A percentile compares a stretch with the other conserved stretches of the same genome.
Evolutionary conservation across 805 yeast genomes (phyloP).

Genomic region (Lachancea lanzarotensis): DNA sequence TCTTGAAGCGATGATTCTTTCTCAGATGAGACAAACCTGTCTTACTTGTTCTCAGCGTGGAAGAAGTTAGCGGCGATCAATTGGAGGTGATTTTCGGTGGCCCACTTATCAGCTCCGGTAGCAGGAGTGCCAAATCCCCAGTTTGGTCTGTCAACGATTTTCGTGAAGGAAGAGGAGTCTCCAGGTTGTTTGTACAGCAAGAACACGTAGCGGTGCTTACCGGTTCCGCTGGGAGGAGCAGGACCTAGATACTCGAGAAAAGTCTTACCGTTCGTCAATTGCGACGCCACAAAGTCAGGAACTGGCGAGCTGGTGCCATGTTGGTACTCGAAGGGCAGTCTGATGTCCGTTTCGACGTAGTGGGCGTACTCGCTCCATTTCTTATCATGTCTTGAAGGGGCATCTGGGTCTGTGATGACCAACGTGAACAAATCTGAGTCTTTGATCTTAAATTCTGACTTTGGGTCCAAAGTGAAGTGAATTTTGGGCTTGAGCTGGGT

Average conservation of each 20-base stretch:
- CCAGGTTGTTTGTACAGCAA: constrained; percentile 60
- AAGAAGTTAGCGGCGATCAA: constrained; percentile 78
- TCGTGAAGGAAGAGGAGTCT: constrained; percentile 13
- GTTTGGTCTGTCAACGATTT: constrained; percentile 26
- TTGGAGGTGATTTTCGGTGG: constrained; percentile 51
- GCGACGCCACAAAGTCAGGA: constrained; percentile 40
- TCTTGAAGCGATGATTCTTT: background rate
- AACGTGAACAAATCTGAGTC: constrained; percentile 53
- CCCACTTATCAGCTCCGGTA: constrained; percentile 71
- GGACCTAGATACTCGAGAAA: constrained; percentile 68
- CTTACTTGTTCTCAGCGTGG: constrained; percentile 54
- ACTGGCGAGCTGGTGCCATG: constrained; percentile 9
- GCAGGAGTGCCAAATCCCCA: constrained; percentile 89
- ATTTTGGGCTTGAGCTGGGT: constrained; percentile 65
- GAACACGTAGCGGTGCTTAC: constrained; percentile 82
- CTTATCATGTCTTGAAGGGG: constrained; percentile 75
- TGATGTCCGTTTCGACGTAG: constrained; percentile 50
- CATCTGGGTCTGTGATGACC: constrained; percentile 89
- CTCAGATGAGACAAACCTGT: too few relatives aligned
- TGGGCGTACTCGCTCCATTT: constrained; percentile 88
- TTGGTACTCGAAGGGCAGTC: constrained; percentile 11
- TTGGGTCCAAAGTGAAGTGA: constrained; percentile 54
- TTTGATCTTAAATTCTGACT: constrained; percentile 18
- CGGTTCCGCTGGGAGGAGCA: constrained; percentile 84
- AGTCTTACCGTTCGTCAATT: constrained; percentile 33